phyloP scores from a whole-genome alignment of 345 rosid species.

The Gossypium herbaceum region DNA sequence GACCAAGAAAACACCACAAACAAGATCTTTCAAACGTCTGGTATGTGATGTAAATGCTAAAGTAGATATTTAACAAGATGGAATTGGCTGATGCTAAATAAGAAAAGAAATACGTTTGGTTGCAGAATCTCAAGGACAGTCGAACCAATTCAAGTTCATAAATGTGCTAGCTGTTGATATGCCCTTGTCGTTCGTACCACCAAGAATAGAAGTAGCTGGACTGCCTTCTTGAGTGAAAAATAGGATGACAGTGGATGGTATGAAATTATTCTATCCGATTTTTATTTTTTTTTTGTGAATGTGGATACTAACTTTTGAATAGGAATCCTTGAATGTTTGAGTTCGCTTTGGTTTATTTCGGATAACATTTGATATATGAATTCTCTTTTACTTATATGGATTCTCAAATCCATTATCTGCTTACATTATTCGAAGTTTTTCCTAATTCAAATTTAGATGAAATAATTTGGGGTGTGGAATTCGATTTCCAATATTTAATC shows the following conservation, averaged over 20 bases:
- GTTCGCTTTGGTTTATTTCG: not conserved
- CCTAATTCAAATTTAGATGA: too few relatives aligned
- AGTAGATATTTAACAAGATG: not conserved
- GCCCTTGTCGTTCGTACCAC: not conserved
- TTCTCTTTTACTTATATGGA: not conserved
- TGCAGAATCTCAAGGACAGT: constrained; percentile 40
- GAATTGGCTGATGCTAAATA: not conserved
- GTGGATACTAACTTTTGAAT: not conserved
- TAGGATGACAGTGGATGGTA: not conserved
- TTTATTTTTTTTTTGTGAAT: not conserved
- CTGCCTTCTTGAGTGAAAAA: not conserved
- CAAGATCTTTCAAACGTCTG: constrained; percentile 61
- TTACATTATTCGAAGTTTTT: not conserved
- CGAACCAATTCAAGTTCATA: constrained; percentile 36
- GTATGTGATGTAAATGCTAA: constrained; percentile 31
- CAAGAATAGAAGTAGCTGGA: not conserved
- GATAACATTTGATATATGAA: not conserved
- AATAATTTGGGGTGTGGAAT: too few relatives aligned
- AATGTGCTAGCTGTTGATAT: constrained; percentile 11
- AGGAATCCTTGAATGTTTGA: not conserved
- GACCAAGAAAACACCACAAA: constrained; percentile 33
- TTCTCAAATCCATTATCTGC: not conserved
- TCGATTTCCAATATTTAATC: too few relatives aligned
- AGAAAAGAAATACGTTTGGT: not conserved
- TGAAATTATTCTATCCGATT: not conserved